A percentile compares a stretch with the other conserved stretches of the same genome.
Evolutionary conservation across 2,329 filamentous ascomycete genomes (phyloP).

Genomic region (Fusarium illudens): DNA sequence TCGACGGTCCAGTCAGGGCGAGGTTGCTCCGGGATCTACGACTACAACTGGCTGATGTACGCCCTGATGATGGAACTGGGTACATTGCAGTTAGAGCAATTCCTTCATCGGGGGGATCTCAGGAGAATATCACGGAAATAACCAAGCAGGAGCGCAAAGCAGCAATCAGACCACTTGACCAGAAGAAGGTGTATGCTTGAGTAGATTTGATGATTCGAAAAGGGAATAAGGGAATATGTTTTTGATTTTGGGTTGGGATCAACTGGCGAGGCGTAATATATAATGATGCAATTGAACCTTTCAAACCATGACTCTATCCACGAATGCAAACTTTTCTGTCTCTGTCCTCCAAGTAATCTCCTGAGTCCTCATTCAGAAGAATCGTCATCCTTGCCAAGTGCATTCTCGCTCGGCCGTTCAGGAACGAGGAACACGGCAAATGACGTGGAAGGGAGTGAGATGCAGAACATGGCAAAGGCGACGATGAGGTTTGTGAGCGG

Average conservation of each 20-base stretch:
- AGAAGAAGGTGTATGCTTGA: neutral
- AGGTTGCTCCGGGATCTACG: neutral
- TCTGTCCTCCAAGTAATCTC: neutral
- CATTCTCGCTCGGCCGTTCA: conserved; percentile 37
- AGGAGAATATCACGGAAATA: neutral
- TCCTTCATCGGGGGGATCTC: neutral
- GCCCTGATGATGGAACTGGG: neutral
- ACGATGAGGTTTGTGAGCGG: conserved; percentile 60
- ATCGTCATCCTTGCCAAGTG: conserved; percentile 9
- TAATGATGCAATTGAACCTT: neutral
- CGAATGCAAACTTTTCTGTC: too few species aligned
- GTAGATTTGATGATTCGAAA: neutral
- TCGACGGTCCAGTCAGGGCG: neutral
- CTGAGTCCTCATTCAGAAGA: neutral
- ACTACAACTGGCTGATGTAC: neutral
- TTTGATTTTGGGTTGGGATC: neutral
- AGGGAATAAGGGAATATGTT: neutral
- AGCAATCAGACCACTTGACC: neutral
- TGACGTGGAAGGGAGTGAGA: conserved; percentile 51
- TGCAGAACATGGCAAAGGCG: conserved; percentile 57
- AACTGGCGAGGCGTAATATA: neutral
- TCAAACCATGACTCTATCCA: neutral
- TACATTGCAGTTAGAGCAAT: neutral
- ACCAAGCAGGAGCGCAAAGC: neutral
- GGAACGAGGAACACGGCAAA: conserved; percentile 50